A percentile compares a stretch with the other conserved stretches of the same genome.
These are phyloP conservation scores for Onygena corvina DNA, from an alignment of 2,329 filamentous ascomycete genomes.

Conservation along the genomic window DNA sequence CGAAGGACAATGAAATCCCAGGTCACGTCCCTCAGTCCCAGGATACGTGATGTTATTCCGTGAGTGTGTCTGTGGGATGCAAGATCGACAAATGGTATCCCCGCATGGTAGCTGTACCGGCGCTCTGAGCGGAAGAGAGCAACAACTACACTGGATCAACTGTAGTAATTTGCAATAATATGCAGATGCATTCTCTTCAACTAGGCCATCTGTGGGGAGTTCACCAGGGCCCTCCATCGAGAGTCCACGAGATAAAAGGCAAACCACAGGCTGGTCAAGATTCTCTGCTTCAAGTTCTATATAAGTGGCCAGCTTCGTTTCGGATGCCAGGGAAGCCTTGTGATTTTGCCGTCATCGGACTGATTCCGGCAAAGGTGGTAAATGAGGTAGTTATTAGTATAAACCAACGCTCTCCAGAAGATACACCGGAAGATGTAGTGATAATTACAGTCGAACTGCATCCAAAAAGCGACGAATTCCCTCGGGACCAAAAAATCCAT, in stretches of 20 bases:
- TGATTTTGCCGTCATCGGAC: background rate
- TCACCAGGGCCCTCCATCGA: background rate
- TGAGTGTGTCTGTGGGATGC: slow-evolving; percentile 54
- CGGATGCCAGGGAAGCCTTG: background rate
- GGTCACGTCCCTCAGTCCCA: slow-evolving; percentile 50
- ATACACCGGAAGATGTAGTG: background rate
- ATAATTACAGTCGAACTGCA: background rate
- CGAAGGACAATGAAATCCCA: slow-evolving; percentile 66
- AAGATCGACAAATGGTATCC: slow-evolving; percentile 60
- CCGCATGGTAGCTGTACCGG: slow-evolving; percentile 75
- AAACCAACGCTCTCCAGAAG: background rate
- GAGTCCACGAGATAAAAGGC: background rate
- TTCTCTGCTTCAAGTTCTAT: background rate
- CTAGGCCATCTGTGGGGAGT: background rate
- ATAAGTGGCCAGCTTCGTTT: no score
- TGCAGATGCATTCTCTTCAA: background rate
- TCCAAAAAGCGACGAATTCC: background rate
- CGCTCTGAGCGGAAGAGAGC: slow-evolving; percentile 53
- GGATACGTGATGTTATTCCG: slow-evolving; percentile 69
- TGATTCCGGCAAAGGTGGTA: background rate
- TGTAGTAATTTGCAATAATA: slow-evolving; percentile 49
- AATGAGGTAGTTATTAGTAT: background rate
- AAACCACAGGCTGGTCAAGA: background rate
- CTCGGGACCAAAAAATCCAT: background rate
- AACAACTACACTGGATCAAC: slow-evolving; percentile 64